phyloP scores from a whole-genome alignment of 768 basidiomycete species.

The Leucogyrophana mollusca region DNA sequence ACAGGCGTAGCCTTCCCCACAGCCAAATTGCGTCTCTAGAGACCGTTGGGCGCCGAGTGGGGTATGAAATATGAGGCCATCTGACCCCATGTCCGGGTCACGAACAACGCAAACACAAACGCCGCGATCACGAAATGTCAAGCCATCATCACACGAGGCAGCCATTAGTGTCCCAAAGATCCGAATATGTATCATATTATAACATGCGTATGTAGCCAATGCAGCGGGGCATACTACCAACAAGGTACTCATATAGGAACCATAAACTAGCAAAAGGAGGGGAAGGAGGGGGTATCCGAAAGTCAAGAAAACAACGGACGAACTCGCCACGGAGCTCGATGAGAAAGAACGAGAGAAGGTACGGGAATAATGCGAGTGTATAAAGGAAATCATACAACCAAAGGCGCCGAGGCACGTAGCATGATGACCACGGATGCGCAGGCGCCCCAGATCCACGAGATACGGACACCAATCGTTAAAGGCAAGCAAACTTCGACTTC shows the following conservation, averaged over 20 bases:
- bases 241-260: conserved; percentile 31
- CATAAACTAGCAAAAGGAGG: conserved; percentile 28
- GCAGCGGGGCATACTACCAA: conserved; percentile 18
- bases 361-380: conserved; percentile 3
- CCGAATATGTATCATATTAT: conserved; percentile 21
- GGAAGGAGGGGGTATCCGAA: conserved; percentile 28
- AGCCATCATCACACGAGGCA: conserved; percentile 2
- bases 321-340: conserved; percentile 14
- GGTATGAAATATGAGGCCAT: too few species aligned
- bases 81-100: background rate
- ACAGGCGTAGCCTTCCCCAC: too few species aligned
- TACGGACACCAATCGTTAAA: conserved; percentile 41
- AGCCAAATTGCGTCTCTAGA: too few species aligned
- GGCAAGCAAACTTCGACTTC: conserved; percentile 91
- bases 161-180: conserved; percentile 7
- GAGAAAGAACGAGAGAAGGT: conserved; percentile 28
- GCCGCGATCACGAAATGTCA: background rate
- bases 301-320: conserved; percentile 15
- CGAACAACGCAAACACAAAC: conserved; percentile 5
- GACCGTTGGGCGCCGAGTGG: too few species aligned
- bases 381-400: conserved; percentile 1
- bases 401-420: conserved; percentile 8
- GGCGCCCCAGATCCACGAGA: conserved; percentile 11
- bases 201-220: conserved; percentile 16
- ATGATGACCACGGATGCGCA: conserved; percentile 3